Conservation (phyloP, 805 yeast genomes). For the Schwanniomyces vanrijiae region DNA sequence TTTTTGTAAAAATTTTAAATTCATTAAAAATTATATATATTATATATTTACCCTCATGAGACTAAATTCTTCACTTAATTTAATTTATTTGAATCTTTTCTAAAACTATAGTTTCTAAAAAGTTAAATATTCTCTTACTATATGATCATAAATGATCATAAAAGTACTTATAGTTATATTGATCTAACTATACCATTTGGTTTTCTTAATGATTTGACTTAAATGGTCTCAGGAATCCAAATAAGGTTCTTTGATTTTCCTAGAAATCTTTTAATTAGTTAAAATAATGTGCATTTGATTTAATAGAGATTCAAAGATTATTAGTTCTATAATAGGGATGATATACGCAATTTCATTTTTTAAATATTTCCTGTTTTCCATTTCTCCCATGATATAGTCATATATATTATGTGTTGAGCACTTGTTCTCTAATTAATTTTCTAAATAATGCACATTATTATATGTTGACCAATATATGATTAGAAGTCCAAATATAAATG, state of each 20-base stretch:
- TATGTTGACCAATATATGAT: constrained; percentile 18
- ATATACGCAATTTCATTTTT: not conserved
- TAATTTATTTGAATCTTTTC: constrained; percentile 3
- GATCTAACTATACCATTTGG: not conserved
- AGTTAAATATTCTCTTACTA: constrained; percentile 3
- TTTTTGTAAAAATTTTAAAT: too few species aligned
- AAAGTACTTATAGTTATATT: not conserved
- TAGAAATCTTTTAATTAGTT: constrained; percentile 19
- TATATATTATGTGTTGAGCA: not conserved
- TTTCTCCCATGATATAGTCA: not conserved
- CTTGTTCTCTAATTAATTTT: not conserved
- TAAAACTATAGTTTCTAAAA: constrained; percentile 9
- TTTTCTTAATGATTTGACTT: not conserved
- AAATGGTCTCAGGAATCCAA: constrained; percentile 1
- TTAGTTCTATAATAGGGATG: not conserved
- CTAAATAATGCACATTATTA: not conserved
- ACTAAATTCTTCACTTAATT: constrained; percentile 3
- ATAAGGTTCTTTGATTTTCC: not conserved
- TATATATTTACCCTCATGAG: constrained; percentile 3
- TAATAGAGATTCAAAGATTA: not conserved
- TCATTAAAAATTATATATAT: too few species aligned
- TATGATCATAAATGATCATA: not conserved
- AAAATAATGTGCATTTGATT: constrained; percentile 10
- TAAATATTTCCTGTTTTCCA: not conserved
- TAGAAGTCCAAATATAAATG: constrained; percentile 16